Evolutionary conservation across 2,329 filamentous ascomycete genomes (phyloP).

Genomic region (Clarireedia monteithiana): DNA sequence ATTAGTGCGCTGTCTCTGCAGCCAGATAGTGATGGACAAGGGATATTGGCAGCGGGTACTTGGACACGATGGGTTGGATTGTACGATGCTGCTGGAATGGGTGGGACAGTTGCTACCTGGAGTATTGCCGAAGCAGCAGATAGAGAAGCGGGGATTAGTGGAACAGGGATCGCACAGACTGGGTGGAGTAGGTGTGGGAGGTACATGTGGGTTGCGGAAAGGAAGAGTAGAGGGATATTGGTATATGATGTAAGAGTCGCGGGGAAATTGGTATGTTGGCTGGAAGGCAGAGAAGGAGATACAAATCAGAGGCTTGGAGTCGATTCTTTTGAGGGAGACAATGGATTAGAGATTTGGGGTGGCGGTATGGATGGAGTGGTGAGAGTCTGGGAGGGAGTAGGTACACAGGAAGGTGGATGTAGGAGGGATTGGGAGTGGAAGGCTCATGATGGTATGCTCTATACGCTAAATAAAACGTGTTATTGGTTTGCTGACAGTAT

Average conservation of each 20-base stretch:
- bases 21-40: conserved; percentile 15
- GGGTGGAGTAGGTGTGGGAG: conserved; percentile 56
- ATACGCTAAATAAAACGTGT: too few relatives aligned
- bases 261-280: conserved; percentile 46
- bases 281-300: conserved; percentile 41
- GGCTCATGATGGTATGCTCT: conserved; percentile 26
- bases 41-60: conserved; percentile 50
- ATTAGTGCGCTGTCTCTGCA: conserved; percentile 48
- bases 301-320: conserved; percentile 50
- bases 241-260: conserved; percentile 57
- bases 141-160: conserved; percentile 41
- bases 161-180: conserved; percentile 55
- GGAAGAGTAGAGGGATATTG: conserved; percentile 45
- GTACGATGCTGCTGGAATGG: conserved; percentile 51
- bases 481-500: conserved; percentile 1
- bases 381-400: conserved; percentile 52
- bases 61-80: conserved; percentile 56
- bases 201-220: conserved; percentile 56
- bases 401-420: conserved; percentile 36
- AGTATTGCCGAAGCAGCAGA: conserved; percentile 48
- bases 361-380: conserved; percentile 47
- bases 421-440: conserved; percentile 27
- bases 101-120: conserved; percentile 51
- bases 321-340: conserved; percentile 43
- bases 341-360: conserved; percentile 55